phyloP scores from a whole-genome alignment of 768 basidiomycete genomes.

The Rhizopogon salebrosus region DNA sequence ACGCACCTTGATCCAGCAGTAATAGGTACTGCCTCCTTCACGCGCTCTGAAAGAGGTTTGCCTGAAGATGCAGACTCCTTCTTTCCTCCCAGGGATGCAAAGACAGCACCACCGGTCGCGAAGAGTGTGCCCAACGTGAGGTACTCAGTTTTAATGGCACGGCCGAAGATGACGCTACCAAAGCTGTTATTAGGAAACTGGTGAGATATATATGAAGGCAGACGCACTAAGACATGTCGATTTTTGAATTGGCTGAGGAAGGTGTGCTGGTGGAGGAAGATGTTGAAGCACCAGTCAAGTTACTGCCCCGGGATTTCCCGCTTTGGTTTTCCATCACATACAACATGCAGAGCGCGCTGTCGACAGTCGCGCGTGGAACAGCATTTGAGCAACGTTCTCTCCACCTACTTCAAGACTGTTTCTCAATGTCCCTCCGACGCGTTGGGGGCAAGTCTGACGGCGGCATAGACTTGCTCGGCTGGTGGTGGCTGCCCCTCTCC shows the following conservation, averaged over 20 bases:
- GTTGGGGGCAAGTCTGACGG: constrained; percentile 90
- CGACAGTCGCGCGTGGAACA: constrained; percentile 61
- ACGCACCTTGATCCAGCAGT: constrained; percentile 67
- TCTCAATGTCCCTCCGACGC: constrained; percentile 76
- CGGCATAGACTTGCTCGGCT: constrained; percentile 83
- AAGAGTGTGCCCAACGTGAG: constrained; percentile 66
- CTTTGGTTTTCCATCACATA: background rate
- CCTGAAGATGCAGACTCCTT: constrained; percentile 37
- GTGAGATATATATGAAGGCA: background rate
- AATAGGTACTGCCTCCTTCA: constrained; percentile 59
- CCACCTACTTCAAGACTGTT: constrained; percentile 48
- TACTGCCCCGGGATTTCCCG: constrained; percentile 19
- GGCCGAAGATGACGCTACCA: constrained; percentile 69
- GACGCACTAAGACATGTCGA: constrained; percentile 43
- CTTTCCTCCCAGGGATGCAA: constrained; percentile 53
- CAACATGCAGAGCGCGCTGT: constrained; percentile 8
- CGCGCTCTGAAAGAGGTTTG: constrained; percentile 46
- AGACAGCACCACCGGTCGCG: constrained; percentile 49
- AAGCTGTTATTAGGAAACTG: constrained; percentile 1
- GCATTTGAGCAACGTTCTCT: constrained; percentile 74
- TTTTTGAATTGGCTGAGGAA: constrained; percentile 4
- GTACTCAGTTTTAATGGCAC: constrained; percentile 78
- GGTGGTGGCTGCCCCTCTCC: constrained; percentile 80
- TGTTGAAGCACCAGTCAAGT: constrained; percentile 10
- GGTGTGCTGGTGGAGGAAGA: constrained; percentile 1